Percentiles rank a stretch among this genome's conserved stretches.
Conservation (phyloP, 2,329 filamentous ascomycete genomes). For the Fusarium sp. region DNA sequence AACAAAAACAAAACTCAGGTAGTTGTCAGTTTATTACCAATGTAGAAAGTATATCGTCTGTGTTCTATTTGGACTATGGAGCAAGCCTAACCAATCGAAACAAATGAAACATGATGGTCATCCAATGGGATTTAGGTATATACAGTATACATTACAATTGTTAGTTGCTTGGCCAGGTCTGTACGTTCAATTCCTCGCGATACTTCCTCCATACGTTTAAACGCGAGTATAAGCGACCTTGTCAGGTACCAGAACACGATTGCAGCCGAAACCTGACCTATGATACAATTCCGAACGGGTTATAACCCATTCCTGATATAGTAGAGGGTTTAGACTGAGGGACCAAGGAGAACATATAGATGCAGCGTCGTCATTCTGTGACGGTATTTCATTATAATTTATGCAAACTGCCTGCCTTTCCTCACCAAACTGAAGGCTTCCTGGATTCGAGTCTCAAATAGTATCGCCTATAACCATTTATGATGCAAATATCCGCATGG, state of each 20-base stretch:
- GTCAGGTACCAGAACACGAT: background rate
- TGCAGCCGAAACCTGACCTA: background rate
- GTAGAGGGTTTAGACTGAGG: background rate
- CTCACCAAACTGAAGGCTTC: constrained; percentile 1
- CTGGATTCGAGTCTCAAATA: constrained; percentile 1
- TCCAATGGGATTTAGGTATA: too few relatives aligned
- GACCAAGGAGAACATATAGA: background rate
- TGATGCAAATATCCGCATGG: constrained; percentile 25
- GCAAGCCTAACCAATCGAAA: background rate
- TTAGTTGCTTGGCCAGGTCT: background rate
- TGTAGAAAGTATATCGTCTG: too few relatives aligned
- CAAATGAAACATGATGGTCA: background rate
- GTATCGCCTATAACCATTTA: background rate
- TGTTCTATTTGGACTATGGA: background rate
- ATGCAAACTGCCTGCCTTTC: constrained; percentile 23
- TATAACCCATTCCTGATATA: background rate
- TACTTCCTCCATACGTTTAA: background rate
- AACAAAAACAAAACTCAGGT: background rate
- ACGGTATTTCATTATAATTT: constrained; percentile 27
- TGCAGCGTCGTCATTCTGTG: constrained; percentile 24
- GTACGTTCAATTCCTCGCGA: background rate
- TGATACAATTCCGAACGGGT: background rate
- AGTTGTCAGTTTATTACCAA: background rate
- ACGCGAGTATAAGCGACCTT: background rate
- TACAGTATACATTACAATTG: background rate